Evolutionary conservation across 352 stramenopile genomes (phyloP).

Genomic region (Phytophthora melonis): DNA sequence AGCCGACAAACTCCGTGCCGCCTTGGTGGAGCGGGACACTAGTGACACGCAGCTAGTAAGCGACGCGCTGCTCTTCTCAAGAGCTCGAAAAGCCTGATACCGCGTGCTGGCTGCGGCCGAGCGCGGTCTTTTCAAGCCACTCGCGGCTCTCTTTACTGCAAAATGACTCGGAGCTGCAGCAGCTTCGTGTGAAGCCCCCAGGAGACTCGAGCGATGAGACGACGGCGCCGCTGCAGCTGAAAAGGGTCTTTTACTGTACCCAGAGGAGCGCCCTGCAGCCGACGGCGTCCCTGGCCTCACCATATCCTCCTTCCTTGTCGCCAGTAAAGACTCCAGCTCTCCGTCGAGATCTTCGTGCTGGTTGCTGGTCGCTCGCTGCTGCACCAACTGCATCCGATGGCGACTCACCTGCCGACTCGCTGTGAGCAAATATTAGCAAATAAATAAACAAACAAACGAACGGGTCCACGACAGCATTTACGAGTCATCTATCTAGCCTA

Average conservation of each 20-base stretch:
- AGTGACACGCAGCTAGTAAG: slow-evolving; percentile 32
- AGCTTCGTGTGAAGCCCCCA: slow-evolving; percentile 7
- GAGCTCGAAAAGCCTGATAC: slow-evolving; percentile 16
- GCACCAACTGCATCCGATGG: slow-evolving; percentile 47
- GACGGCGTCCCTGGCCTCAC: slow-evolving; percentile 10
- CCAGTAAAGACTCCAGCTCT: not conserved
- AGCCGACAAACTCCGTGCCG: slow-evolving; percentile 16
- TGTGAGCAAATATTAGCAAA: slow-evolving; percentile 2
- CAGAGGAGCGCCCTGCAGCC: not conserved
- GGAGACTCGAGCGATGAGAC: not conserved
- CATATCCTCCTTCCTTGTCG: slow-evolving; percentile 20
- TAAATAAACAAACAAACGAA: not conserved
- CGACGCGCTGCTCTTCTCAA: slow-evolving; percentile 23
- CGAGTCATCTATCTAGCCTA: not conserved
- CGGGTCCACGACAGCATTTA: no score
- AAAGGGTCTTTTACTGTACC: slow-evolving; percentile 27
- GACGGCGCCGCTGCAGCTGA: slow-evolving; percentile 26
- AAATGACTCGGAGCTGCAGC: not conserved
- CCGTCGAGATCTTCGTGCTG: slow-evolving; percentile 19
- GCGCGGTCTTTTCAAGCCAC: slow-evolving; percentile 35
- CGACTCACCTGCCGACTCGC: slow-evolving; percentile 47
- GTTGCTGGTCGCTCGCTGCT: slow-evolving; percentile 30
- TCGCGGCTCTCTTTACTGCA: not conserved
- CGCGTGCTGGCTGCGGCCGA: slow-evolving; percentile 32
- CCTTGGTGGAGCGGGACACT: slow-evolving; percentile 10